Evolutionary conservation across 495 filamentous ascomycete genomes (phyloP).

Genomic region (Glonium stellatum): DNA sequence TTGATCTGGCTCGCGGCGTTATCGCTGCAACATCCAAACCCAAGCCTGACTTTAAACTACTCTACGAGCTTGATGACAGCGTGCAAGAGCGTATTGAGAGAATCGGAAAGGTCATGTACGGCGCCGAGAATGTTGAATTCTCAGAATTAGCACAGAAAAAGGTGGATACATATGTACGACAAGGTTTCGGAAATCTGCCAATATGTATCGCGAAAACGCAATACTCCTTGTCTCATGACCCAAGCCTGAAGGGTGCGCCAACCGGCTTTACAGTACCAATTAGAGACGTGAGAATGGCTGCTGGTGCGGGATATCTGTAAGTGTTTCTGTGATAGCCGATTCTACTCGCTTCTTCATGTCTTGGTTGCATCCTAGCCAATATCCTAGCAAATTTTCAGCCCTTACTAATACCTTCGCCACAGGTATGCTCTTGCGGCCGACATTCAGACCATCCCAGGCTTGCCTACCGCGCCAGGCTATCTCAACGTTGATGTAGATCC

Average conservation of each 20-base stretch:
- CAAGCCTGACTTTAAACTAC: constrained; percentile 75
- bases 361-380: not conserved
- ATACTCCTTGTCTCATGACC: constrained; percentile 92
- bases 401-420: constrained; percentile 1
- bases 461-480: constrained; percentile 93
- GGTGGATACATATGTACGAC: constrained; percentile 86
- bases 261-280: constrained; percentile 94
- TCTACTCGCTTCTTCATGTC: not conserved
- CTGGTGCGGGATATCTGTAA: constrained; percentile 86
- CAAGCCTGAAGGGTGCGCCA: constrained; percentile 90
- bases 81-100: constrained; percentile 86
- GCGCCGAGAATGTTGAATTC: constrained; percentile 84
- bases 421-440: constrained; percentile 92
- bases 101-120: constrained; percentile 91
- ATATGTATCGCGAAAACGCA: constrained; percentile 98
- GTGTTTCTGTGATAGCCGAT: constrained; percentile 30
- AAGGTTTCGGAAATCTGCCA: constrained; percentile 85
- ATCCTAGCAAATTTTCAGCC: not conserved
- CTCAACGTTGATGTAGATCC: constrained; percentile 90
- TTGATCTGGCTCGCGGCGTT: constrained; percentile 83
- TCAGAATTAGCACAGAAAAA: constrained; percentile 91
- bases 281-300: constrained; percentile 85
- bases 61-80: constrained; percentile 72
- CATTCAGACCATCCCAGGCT: constrained; percentile 94
- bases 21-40: constrained; percentile 74